These are phyloP conservation scores for Roridomyces roridus DNA, from an alignment of 768 basidiomycete genomes.

Conservation along the genomic window DNA sequence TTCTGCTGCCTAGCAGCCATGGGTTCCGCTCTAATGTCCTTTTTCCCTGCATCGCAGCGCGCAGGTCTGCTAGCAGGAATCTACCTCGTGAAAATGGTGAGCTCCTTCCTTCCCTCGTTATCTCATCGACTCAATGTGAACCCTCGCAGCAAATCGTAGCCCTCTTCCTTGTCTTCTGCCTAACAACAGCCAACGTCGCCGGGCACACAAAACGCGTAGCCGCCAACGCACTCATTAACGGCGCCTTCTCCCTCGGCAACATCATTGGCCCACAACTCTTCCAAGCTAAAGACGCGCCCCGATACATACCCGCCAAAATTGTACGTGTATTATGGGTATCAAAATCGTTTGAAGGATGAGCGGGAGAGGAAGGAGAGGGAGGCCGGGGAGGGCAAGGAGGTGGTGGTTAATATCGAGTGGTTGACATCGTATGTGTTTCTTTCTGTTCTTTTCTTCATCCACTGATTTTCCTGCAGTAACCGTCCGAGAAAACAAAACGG, in stretches of 20 bases:
- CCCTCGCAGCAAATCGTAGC: constrained; percentile 22
- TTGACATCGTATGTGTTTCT: constrained; percentile 12
- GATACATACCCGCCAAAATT: constrained; percentile 24
- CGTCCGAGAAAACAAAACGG: neutral
- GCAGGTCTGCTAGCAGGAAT: constrained; percentile 22
- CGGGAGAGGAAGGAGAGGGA: neutral
- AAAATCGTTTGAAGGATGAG: constrained; percentile 7
- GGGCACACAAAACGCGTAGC: constrained; percentile 25
- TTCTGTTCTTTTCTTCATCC: neutral
- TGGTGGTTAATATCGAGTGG: constrained; percentile 15
- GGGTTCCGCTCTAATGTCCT: constrained; percentile 23
- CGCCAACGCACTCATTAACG: constrained; percentile 22
- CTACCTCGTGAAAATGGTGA: constrained; percentile 24
- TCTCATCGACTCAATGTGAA: no score
- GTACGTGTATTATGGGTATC: constrained; percentile 17
- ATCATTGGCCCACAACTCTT: constrained; percentile 25
- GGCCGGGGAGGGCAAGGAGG: neutral
- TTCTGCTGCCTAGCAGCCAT: constrained; percentile 15
- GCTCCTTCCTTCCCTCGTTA: no score
- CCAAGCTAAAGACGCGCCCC: constrained; percentile 21
- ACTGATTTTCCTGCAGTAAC: neutral
- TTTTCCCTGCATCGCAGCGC: constrained; percentile 14
- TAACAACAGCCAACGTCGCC: constrained; percentile 21
- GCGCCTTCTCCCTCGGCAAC: constrained; percentile 21
- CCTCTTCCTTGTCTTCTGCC: constrained; percentile 18